These are phyloP conservation scores for Sugiyamaella marilandica DNA, from an alignment of 805 yeast genomes.

Conservation along the genomic window DNA sequence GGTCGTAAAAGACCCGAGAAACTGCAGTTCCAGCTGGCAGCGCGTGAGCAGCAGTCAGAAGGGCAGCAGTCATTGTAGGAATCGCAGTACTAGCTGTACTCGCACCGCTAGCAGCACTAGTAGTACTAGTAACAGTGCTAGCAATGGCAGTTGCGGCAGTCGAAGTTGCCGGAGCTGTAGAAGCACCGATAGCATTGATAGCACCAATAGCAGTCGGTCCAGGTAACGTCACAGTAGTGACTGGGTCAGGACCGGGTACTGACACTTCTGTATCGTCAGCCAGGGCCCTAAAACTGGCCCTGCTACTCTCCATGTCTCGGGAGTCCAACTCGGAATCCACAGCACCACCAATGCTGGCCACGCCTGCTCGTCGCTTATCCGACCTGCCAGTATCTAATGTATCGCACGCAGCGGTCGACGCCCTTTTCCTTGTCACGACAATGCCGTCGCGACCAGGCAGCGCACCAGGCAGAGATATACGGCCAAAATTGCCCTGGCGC, in stretches of 20 bases:
- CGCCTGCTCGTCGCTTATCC: neutral
- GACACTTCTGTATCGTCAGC: neutral
- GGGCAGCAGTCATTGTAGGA: too few relatives aligned
- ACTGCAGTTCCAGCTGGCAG: constrained; percentile 1
- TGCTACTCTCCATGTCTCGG: too few relatives aligned
- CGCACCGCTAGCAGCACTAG: too few relatives aligned
- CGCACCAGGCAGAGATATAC: neutral
- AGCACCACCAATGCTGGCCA: too few relatives aligned
- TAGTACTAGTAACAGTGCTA: constrained; percentile 1
- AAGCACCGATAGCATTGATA: neutral
- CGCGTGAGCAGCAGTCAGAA: too few relatives aligned
- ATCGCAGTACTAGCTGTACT: neutral
- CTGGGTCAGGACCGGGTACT: too few relatives aligned
- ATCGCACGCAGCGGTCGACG: constrained; percentile 3
- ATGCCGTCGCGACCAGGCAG: neutral
- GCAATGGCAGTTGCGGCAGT: constrained; percentile 1
- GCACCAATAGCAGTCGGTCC: neutral
- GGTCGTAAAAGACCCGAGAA: constrained; percentile 7
- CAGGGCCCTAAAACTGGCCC: neutral
- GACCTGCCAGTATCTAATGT: neutral
- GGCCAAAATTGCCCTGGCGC: neutral
- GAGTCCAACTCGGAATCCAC: too few relatives aligned
- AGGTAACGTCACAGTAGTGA: too few relatives aligned
- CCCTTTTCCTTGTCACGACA: neutral
- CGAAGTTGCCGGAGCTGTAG: neutral